Conservation (phyloP, 495 filamentous ascomycete species). For the Hypoxylon perforatum region DNA sequence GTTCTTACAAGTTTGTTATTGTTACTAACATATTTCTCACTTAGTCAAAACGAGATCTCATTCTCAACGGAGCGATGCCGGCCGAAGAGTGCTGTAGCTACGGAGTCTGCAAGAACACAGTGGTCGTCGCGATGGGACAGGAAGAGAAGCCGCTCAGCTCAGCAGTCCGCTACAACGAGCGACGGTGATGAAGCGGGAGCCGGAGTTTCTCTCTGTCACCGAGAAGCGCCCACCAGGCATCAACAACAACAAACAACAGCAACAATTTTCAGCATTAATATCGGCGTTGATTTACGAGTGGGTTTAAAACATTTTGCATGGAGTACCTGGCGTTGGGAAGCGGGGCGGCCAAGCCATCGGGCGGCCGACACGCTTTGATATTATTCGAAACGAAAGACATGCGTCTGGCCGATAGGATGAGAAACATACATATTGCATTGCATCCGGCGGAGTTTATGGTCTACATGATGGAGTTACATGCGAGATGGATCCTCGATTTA, state of each 20-base stretch:
- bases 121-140: conserved; percentile 53
- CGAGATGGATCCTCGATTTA: conserved; percentile 22
- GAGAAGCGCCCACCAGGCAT: conserved; percentile 5
- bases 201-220: not conserved
- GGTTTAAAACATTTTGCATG: conserved; percentile 25
- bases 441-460: conserved; percentile 27
- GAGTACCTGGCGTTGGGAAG: conserved; percentile 25
- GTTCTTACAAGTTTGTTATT: not conserved
- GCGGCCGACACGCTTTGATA: conserved; percentile 17
- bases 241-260: conserved; percentile 4
- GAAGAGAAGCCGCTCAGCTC: conserved; percentile 26
- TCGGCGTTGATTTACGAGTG: conserved; percentile 35
- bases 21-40: conserved; percentile 23
- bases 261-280: conserved; percentile 35
- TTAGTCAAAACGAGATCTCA: conserved; percentile 58
- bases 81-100: conserved; percentile 63
- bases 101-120: conserved; percentile 57
- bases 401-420: conserved; percentile 29
- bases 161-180: conserved; percentile 35
- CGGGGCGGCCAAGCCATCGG: conserved; percentile 24
- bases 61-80: conserved; percentile 55
- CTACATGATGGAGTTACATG: conserved; percentile 33
- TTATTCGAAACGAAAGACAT: conserved; percentile 18
- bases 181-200: conserved; percentile 24
- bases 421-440: conserved; percentile 23